Base-by-base conservation (phyloP, 139 green algal genomes). In the Micromonas commoda region DNA sequence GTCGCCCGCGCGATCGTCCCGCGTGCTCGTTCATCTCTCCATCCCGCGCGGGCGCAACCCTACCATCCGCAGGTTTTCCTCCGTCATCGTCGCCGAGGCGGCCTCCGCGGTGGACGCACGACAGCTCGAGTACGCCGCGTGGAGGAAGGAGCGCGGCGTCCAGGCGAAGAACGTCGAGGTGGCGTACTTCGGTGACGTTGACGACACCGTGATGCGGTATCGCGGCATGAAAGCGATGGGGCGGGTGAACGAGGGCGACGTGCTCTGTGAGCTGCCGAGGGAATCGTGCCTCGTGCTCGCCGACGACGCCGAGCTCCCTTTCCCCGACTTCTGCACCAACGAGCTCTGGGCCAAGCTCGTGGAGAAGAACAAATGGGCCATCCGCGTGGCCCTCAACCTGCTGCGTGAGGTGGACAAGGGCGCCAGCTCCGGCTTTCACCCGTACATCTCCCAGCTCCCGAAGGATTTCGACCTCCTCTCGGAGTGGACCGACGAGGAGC, bases 331-430 rank as follows among this genome's bases (percentile, higher is more conserved):
- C 3, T 34, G 52, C 4, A 39, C 68, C 23, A 39, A 75, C 37
- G 68, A 23, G 68, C 29, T 75, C 20, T 75, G 68, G 68, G 35
- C 9, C 45, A 57, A 60, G 21, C 24, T 29, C 9, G 37, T 61
- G 4, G 68, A 39, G 5, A 39, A 75, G 23, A 39, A 63, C 24
- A 60, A 61, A 13, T 75, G 68, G 68, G 37, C 68, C 37, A 23
- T 75, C 5, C 68, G 68, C 28, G 35, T 75, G 34, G 68, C 68
- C 34, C 35, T 75, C 20, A 39, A 61, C 4, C 32, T 75, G 37
- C 29, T 75, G 16, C 38, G 26, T 21, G 68, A 75, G 37, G 20
- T 21, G 26, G 21, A 5, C 21, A 34, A 61, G 20, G 68, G 68
- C 3, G 2, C 37, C 23, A 21, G 5, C 24, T 53, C 26, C 1